Conservation (phyloP, 148 eudicot genomes). For the Vaccinium myrtillus region DNA sequence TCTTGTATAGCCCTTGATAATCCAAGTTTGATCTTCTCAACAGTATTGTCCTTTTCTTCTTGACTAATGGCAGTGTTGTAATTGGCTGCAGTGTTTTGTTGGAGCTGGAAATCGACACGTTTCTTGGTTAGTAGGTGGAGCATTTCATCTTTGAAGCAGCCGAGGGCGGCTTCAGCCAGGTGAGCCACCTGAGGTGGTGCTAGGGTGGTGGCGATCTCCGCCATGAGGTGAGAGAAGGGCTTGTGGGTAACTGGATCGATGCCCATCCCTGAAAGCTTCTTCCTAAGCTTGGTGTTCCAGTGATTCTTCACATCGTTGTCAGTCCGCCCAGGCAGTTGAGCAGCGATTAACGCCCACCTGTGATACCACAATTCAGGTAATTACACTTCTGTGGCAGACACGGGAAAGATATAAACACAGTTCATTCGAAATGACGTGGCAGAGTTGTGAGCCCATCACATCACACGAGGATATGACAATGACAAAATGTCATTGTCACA, state of each 20-base stretch:
- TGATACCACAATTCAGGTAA: neutral
- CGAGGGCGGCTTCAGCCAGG: slow-evolving; percentile 90
- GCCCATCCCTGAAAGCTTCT: slow-evolving; percentile 96
- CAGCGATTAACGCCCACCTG: slow-evolving; percentile 94
- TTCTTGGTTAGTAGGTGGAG: slow-evolving; percentile 88
- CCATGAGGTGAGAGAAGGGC: slow-evolving; percentile 93
- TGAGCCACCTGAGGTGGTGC: slow-evolving; percentile 91
- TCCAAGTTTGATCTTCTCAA: slow-evolving; percentile 70
- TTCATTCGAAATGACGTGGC: neutral
- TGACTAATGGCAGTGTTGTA: slow-evolving; percentile 25
- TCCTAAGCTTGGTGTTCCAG: slow-evolving; percentile 95
- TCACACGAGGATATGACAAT: neutral
- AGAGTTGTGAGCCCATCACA: neutral
- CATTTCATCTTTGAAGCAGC: slow-evolving; percentile 97
- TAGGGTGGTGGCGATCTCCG: slow-evolving; percentile 78
- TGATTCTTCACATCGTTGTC: slow-evolving; percentile 96
- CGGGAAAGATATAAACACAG: neutral
- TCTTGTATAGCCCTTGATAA: slow-evolving; percentile 81
- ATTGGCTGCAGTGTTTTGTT: slow-evolving; percentile 25
- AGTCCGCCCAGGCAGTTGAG: slow-evolving; percentile 91
- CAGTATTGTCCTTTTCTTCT: slow-evolving; percentile 50
- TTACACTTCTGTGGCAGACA: neutral
- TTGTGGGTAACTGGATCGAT: slow-evolving; percentile 97
- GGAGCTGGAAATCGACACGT: slow-evolving; percentile 65
- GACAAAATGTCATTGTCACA: neutral